These are phyloP conservation scores for Xylariaceae sp. DNA, from an alignment of 2,329 filamentous ascomycete species.

Conservation along the genomic window DNA sequence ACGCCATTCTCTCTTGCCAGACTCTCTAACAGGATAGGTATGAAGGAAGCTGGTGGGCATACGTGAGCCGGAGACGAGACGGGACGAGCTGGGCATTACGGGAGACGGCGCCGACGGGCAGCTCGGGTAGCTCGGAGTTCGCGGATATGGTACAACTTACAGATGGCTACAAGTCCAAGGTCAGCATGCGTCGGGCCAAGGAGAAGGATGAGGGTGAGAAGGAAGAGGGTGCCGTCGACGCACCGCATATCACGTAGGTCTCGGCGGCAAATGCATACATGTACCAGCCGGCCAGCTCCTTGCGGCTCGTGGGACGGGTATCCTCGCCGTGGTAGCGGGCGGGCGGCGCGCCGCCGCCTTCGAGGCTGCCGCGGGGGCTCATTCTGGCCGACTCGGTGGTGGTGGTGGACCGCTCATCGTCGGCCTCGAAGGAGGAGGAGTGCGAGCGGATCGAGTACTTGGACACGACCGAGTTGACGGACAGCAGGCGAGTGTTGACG, in stretches of 20 bases:
- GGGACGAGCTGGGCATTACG: too few relatives aligned
- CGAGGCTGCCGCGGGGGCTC: conserved; percentile 29
- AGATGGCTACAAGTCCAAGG: neutral
- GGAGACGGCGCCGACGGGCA: too few relatives aligned
- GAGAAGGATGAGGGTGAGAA: too few relatives aligned
- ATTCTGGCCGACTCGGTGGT: conserved; percentile 30
- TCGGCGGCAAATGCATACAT: conserved; percentile 94
- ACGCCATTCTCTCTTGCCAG: conserved; percentile 89
- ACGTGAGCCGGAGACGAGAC: neutral
- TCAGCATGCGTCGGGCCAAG: too few relatives aligned
- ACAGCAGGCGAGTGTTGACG: conserved; percentile 38
- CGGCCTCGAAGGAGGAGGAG: conserved; percentile 59
- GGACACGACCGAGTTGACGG: conserved; percentile 42
- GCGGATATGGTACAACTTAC: too few relatives aligned
- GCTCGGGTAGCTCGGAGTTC: too few relatives aligned
- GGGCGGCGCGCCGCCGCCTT: conserved; percentile 29
- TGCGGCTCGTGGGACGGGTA: conserved; percentile 74
- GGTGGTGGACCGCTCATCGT: conserved; percentile 56
- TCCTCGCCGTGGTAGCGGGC: conserved; percentile 75
- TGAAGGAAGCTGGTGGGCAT: conserved; percentile 90
- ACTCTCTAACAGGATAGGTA: conserved; percentile 90
- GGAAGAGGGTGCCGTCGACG: conserved; percentile 27
- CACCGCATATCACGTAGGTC: conserved; percentile 91
- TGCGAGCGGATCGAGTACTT: conserved; percentile 52
- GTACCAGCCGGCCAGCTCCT: conserved; percentile 91